These are phyloP conservation scores for Apiospora phragmitis DNA, from an alignment of 2,329 filamentous ascomycete genomes.

Conservation along the genomic window DNA sequence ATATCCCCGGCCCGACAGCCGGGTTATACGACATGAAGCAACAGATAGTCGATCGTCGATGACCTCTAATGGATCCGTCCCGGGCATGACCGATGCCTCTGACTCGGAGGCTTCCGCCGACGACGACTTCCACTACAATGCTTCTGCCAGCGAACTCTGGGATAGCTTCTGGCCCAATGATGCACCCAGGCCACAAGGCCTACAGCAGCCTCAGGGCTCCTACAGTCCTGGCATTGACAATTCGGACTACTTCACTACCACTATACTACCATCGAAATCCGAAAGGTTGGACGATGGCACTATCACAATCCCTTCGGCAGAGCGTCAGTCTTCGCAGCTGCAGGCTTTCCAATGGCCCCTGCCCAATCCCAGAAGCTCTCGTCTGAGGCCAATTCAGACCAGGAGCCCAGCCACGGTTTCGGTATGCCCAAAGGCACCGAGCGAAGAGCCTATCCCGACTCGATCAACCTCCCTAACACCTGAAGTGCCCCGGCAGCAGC, in stretches of 20 bases:
- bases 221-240: background rate
- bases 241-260: constrained; percentile 22
- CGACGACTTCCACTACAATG: constrained; percentile 51
- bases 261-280: constrained; percentile 12
- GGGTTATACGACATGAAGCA: constrained; percentile 26
- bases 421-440: constrained; percentile 40
- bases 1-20: constrained; percentile 30
- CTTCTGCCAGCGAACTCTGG: constrained; percentile 48
- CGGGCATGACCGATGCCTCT: constrained; percentile 51
- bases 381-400: constrained; percentile 18
- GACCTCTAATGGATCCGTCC: constrained; percentile 46
- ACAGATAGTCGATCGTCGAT: constrained; percentile 41
- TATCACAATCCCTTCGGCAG: constrained; percentile 22
- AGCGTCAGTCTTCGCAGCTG: constrained; percentile 13
- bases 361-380: constrained; percentile 4
- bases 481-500: constrained; percentile 24
- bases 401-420: constrained; percentile 33
- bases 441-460: constrained; percentile 32
- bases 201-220: constrained; percentile 10
- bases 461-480: constrained; percentile 31
- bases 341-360: constrained; percentile 16
- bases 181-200: constrained; percentile 6
- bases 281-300: constrained; percentile 25
- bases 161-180: constrained; percentile 49
- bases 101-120: constrained; percentile 53